Evolutionary conservation across 768 basidiomycete genomes (phyloP).

Genomic region (Suillus plorans): DNA sequence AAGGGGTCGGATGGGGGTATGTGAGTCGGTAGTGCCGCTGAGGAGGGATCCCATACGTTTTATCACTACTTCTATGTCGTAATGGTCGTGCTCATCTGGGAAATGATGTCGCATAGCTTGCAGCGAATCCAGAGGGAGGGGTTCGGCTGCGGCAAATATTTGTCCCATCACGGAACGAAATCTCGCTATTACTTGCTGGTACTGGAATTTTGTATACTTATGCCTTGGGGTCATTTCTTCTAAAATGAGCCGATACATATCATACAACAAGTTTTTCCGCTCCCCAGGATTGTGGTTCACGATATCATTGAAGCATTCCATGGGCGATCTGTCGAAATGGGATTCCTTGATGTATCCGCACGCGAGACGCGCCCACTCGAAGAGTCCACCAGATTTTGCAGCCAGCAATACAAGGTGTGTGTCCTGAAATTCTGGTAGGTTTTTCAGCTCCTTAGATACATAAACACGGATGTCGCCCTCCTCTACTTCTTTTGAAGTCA

Average conservation of each 20-base stretch:
- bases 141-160: neutral
- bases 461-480: neutral
- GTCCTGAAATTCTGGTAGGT: neutral
- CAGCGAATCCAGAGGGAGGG: neutral
- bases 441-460: neutral
- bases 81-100: rapidly evolving
- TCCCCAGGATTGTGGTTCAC: neutral
- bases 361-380: slow-evolving; percentile 11
- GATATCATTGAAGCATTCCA: neutral
- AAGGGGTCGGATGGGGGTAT: slow-evolving; percentile 14
- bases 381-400: slow-evolving; percentile 1
- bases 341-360: neutral
- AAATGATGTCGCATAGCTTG: neutral
- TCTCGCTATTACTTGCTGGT: neutral
- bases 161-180: slow-evolving; percentile 9
- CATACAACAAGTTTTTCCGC: neutral
- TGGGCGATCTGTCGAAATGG: neutral
- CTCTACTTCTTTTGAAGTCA: too few species aligned
- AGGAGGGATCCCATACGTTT: slow-evolving; percentile 5
- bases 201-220: neutral
- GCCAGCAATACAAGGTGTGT: neutral
- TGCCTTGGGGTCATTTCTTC: neutral
- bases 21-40: neutral
- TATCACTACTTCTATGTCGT: neutral
- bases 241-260: neutral